These are phyloP conservation scores for Triticum monococcum DNA, from an alignment of 176 grass and related monocot genomes.

Conservation along the genomic window DNA sequence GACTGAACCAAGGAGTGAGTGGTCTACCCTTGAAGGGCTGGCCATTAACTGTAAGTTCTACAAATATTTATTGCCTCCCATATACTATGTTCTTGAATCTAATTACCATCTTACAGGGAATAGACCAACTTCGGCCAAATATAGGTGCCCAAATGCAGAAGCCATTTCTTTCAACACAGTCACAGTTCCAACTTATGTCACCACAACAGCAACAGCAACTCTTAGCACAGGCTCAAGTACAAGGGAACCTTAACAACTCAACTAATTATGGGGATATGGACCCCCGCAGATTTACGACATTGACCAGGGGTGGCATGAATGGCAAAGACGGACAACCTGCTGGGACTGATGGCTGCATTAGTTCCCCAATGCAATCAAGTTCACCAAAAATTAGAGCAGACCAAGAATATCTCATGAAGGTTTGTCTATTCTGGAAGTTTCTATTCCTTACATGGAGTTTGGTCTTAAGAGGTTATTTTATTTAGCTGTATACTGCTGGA, in stretches of 20 bases:
- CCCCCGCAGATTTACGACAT: slow-evolving; percentile 62
- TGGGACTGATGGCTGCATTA: slow-evolving; percentile 80
- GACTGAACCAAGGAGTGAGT: slow-evolving; percentile 88
- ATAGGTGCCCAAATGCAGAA: slow-evolving; percentile 92
- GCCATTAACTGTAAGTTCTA: slow-evolving; percentile 81
- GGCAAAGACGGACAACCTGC: slow-evolving; percentile 75
- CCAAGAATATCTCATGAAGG: slow-evolving; percentile 85
- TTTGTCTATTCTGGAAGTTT: slow-evolving; percentile 42
- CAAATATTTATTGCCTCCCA: slow-evolving; percentile 7
- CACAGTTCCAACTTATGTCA: slow-evolving; percentile 95
- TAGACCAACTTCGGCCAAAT: slow-evolving; percentile 86
- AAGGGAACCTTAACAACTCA: slow-evolving; percentile 64
- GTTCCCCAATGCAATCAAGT: slow-evolving; percentile 81
- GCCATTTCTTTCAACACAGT: slow-evolving; percentile 78
- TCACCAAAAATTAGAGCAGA: slow-evolving; percentile 77
- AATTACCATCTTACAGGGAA: slow-evolving; percentile 54
- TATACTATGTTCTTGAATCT: slow-evolving; percentile 17
- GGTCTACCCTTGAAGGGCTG: slow-evolving; percentile 97
- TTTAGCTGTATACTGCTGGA: slow-evolving; percentile 19
- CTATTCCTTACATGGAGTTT: slow-evolving; percentile 1
- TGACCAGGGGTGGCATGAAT: slow-evolving; percentile 62
- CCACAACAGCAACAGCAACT: slow-evolving; percentile 92
- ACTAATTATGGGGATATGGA: slow-evolving; percentile 78
- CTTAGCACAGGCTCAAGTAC: slow-evolving; percentile 95
- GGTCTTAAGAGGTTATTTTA: slow-evolving; percentile 18